These are phyloP conservation scores for Hemisphaericaspora nanyangensis DNA, from an alignment of 805 yeast species.

Conservation along the genomic window DNA sequence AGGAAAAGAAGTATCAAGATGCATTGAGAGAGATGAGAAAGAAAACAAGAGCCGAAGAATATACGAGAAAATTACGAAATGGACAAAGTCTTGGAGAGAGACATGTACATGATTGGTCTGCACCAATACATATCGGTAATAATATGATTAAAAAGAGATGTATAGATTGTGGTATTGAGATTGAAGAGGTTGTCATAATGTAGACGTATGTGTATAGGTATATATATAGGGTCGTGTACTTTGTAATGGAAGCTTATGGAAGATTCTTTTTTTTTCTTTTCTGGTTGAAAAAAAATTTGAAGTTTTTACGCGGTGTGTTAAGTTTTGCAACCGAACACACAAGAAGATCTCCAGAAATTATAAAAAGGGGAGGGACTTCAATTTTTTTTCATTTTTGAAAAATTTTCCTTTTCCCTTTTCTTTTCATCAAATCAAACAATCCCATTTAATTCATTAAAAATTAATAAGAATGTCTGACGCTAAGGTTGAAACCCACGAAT, in stretches of 20 bases:
- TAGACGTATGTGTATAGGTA: no score
- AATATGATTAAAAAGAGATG: constrained; percentile 57
- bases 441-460: background rate
- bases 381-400: constrained; percentile 9
- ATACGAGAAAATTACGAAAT: constrained; percentile 64
- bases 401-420: constrained; percentile 12
- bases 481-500: constrained; percentile 81
- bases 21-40: constrained; percentile 83
- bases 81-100: constrained; percentile 50
- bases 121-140: constrained; percentile 41
- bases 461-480: constrained; percentile 43
- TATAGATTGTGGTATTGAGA: constrained; percentile 76
- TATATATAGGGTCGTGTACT: constrained; percentile 6
- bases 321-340: no score
- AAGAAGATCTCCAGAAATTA: no score
- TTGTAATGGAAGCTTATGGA: constrained; percentile 28
- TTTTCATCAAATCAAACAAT: background rate
- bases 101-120: constrained; percentile 76
- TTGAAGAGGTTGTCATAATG: constrained; percentile 68
- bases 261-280: no score
- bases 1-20: constrained; percentile 76
- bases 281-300: no score
- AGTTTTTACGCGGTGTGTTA: no score
- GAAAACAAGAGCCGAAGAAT: constrained; percentile 88
- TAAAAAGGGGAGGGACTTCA: no score